Evolutionary conservation across 2,329 filamentous ascomycete genomes (phyloP).

Genomic region (Corniculantispora saksenae): DNA sequence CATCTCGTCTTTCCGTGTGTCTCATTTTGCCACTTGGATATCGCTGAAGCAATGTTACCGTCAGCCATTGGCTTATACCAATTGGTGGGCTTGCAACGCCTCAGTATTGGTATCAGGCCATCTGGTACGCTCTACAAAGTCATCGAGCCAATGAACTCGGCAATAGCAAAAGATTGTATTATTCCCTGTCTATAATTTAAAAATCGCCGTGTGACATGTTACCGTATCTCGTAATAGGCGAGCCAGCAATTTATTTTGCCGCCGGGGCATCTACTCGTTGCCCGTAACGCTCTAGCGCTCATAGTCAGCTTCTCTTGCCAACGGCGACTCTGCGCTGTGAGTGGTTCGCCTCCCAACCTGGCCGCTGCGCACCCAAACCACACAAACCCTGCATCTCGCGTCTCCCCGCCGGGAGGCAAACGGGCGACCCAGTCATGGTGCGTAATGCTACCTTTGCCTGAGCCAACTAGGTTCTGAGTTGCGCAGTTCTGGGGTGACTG

Average conservation of each 20-base stretch:
- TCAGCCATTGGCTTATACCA: too few relatives aligned
- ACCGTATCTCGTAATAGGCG: neutral
- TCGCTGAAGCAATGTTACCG: too few relatives aligned
- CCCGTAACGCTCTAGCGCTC: neutral
- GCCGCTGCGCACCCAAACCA: conserved; percentile 4
- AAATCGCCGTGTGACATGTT: neutral
- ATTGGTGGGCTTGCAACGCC: too few relatives aligned
- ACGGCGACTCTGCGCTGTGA: neutral
- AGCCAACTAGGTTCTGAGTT: conserved; percentile 6
- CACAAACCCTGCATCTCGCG: conserved; percentile 8
- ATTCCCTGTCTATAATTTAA: neutral
- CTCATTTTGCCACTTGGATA: too few relatives aligned
- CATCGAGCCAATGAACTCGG: too few relatives aligned
- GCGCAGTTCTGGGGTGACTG: neutral
- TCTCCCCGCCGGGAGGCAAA: too few relatives aligned
- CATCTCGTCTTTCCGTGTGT: too few relatives aligned
- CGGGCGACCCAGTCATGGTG: neutral
- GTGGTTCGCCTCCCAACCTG: neutral
- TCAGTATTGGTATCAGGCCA: too few relatives aligned
- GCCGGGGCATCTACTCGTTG: neutral
- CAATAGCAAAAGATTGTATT: neutral
- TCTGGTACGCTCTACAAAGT: too few relatives aligned
- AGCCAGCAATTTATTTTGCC: conserved; percentile 2
- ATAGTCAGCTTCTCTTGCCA: neutral
- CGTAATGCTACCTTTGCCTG: neutral